Conservation (phyloP, 768 basidiomycete species). For the Lactarius indigo region DNA sequence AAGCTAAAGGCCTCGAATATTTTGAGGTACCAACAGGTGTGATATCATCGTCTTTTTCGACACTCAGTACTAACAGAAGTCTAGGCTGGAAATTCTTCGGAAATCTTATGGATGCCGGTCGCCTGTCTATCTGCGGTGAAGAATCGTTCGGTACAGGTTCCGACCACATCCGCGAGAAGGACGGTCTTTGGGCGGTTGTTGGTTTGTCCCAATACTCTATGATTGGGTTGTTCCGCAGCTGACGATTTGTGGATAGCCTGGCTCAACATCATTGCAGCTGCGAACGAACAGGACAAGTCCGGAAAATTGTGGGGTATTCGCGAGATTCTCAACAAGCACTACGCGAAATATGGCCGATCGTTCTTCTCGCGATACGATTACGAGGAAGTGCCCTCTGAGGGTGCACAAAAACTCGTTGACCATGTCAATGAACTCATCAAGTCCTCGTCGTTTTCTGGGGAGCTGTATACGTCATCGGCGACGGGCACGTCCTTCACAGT, state of each 20-base stretch:
- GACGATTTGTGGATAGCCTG: conserved; percentile 56
- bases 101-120: conserved; percentile 98
- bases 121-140: conserved; percentile 97
- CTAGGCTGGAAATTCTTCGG: conserved; percentile 99
- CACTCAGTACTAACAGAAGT: not conserved
- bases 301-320: conserved; percentile 85
- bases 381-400: conserved; percentile 92
- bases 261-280: conserved; percentile 94
- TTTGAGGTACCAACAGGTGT: conserved; percentile 96
- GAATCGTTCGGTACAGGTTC: conserved; percentile 99
- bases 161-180: conserved; percentile 99
- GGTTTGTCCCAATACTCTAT: conserved; percentile 49
- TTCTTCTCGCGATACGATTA: conserved; percentile 99
- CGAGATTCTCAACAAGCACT: conserved; percentile 84
- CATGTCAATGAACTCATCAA: conserved; percentile 70
- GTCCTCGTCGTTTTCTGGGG: conserved; percentile 62
- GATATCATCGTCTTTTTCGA: conserved; percentile 24
- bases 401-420: conserved; percentile 81
- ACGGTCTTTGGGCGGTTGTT: conserved; percentile 95
- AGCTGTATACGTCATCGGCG: conserved; percentile 61
- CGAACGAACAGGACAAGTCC: conserved; percentile 57
- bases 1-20: conserved; percentile 87
- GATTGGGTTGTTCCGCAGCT: not conserved
- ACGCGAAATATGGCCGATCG: conserved; percentile 88
- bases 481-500: conserved; percentile 74